These are phyloP conservation scores for Pyrenochaeta sp. DNA, from an alignment of 2,329 filamentous ascomycete genomes.

Conservation along the genomic window DNA sequence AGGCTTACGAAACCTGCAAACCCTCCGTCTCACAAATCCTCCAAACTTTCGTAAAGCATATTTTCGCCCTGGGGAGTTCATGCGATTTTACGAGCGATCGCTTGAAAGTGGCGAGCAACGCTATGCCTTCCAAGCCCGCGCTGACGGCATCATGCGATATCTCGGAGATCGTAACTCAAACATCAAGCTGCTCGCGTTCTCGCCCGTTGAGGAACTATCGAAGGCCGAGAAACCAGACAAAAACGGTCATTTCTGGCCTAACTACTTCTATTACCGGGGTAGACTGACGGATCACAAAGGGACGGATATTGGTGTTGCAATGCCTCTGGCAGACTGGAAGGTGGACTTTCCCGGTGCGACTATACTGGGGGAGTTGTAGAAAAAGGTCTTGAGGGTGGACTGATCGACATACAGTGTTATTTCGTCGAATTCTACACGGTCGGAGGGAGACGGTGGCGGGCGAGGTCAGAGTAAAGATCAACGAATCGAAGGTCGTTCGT, in stretches of 20 bases:
- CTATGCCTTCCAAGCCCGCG: background rate
- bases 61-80: background rate
- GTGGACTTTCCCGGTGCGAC: background rate
- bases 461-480: too few relatives aligned
- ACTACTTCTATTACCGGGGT: conserved; percentile 4
- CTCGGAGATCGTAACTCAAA: background rate
- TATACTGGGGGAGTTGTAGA: conserved; percentile 16
- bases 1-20: background rate
- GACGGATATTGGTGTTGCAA: background rate
- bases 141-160: conserved; percentile 4
- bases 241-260: conserved; percentile 2
- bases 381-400: too few relatives aligned
- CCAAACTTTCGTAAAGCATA: background rate
- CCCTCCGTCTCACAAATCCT: background rate
- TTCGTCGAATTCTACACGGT: too few relatives aligned
- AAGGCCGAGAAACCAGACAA: background rate
- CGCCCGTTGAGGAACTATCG: background rate
- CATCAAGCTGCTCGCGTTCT: conserved; percentile 1
- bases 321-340: conserved; percentile 1
- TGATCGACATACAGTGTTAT: too few relatives aligned
- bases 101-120: background rate
- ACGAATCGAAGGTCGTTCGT: too few relatives aligned
- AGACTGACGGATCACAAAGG: background rate
- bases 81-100: too few relatives aligned
- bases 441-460: too few relatives aligned